A percentile compares a stretch with the other conserved stretches of the same genome.
Conservation (phyloP, 1,284 basidiomycete species). For the Rhizoctonia solani region DNA sequence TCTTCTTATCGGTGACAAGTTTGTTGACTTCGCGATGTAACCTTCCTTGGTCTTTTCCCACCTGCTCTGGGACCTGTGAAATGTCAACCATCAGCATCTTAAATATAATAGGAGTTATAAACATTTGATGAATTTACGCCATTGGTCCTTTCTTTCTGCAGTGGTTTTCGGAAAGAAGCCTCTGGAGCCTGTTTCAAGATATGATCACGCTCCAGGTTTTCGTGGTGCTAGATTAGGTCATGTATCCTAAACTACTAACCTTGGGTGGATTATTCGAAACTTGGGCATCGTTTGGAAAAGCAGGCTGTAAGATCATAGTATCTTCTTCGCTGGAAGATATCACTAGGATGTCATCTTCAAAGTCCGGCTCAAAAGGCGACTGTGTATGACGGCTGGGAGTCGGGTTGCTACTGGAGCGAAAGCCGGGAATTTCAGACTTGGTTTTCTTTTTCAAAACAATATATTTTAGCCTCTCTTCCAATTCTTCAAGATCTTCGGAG, state of each 20-base stretch:
- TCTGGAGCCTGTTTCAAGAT: neutral
- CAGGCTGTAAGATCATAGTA: neutral
- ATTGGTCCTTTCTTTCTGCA: too few species aligned
- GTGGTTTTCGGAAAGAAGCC: too few species aligned
- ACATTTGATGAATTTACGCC: neutral
- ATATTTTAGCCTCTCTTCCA: neutral
- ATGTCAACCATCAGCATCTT: neutral
- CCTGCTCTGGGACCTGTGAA: neutral
- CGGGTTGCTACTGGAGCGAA: neutral
- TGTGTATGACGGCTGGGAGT: too few species aligned
- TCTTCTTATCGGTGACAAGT: conserved; percentile 35
- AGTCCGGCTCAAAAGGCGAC: too few species aligned
- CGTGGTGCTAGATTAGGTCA: neutral
- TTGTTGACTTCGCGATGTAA: conserved; percentile 32
- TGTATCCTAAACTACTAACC: neutral
- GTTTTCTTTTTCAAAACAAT: neutral
- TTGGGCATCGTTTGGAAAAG: neutral
- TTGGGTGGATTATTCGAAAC: neutral
- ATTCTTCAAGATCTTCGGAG: conserved; percentile 1
- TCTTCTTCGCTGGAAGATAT: conserved; percentile 26
- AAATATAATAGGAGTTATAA: neutral
- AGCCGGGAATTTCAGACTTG: neutral
- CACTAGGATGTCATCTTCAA: neutral
- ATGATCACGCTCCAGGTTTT: neutral
- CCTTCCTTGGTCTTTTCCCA: conserved; percentile 23